Evolutionary conservation across 495 filamentous ascomycete species (phyloP).

Genomic region (Chaetomidium leptoderma): DNA sequence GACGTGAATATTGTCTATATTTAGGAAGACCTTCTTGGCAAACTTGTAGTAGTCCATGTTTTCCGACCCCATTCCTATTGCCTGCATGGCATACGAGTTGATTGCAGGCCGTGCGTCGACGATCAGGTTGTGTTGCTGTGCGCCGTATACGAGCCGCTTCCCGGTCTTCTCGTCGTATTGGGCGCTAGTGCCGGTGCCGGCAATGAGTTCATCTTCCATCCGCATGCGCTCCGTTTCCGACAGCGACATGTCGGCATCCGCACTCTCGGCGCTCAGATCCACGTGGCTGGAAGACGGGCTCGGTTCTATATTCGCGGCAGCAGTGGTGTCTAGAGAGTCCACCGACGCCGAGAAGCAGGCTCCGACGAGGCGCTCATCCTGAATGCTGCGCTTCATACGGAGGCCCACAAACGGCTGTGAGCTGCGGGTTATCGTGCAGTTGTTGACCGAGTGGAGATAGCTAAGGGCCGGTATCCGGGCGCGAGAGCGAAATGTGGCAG

Average conservation of each 20-base stretch:
- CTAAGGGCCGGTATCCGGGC: constrained; percentile 81
- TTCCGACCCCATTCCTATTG: constrained; percentile 87
- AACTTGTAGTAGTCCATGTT: constrained; percentile 98
- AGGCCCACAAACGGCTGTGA: constrained; percentile 90
- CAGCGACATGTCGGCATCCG: constrained; percentile 36
- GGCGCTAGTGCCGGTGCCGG: constrained; percentile 38
- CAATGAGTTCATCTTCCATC: constrained; percentile 68
- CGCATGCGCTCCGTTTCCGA: constrained; percentile 61
- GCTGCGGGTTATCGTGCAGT: constrained; percentile 92
- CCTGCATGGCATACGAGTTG: constrained; percentile 95
- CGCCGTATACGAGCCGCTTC: constrained; percentile 72
- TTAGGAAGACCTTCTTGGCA: constrained; percentile 88
- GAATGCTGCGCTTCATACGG: constrained; percentile 81
- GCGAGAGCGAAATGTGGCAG: constrained; percentile 80
- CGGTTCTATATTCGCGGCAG: constrained; percentile 32
- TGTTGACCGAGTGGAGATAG: constrained; percentile 94
- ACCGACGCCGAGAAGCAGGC: constrained; percentile 85
- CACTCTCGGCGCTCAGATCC: constrained; percentile 43
- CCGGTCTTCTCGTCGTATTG: constrained; percentile 44
- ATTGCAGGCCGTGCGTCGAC: constrained; percentile 94
- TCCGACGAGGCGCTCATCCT: constrained; percentile 90
- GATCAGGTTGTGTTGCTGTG: constrained; percentile 91
- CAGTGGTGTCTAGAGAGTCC: constrained; percentile 34
- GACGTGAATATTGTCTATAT: constrained; percentile 98
- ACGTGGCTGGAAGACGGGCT: constrained; percentile 59